Base-by-base conservation (phyloP, 306 rosid species). In the Astragalus membranaceus region DNA sequence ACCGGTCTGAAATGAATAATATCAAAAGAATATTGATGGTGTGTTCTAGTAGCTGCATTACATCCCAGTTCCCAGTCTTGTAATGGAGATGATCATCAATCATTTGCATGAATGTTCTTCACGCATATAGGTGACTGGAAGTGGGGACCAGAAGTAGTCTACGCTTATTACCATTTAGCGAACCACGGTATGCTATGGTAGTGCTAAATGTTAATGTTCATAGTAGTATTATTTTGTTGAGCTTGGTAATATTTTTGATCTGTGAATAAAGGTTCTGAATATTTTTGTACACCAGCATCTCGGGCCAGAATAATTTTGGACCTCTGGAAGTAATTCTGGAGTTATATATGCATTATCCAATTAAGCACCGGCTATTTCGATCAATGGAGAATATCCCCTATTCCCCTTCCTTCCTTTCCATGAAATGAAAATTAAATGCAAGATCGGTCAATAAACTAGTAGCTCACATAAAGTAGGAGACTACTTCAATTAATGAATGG, bases 1-100 rank as follows among this genome's bases (percentile, higher is more conserved):
- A 14, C n/a, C 35, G 56, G 55, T 47, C 13, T 39, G 70, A 59
- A 50, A 41, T 69, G 80, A 52, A 35, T 73, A 54, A 53, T 60
- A 35, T 49, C 6, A 74, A 16, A 43, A 53, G 72, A 52, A 53
- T 6, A 52, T 15, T 17, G 42, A 6, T 46, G 60, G 14, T 15
- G 59, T 48, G 59, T 48, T 57, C 16, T 26, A 36, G 17, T 35
- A 51, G 53, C 53, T 73, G 41, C 70, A 73, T 39, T 50, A 37
- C 52, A 7, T 37, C 20, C 7, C 47, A 62, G 36, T 69, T 12
- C 39, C 75, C 43, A 11, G 48, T 51, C 56, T 68, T 50, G 50
- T 41, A 16, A 69, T 17, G 66, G 26, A 16, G 23, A 53, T 62
- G 9, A 62, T 17, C 35, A 30, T 51, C 41, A 17, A 9, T 69